Base-by-base conservation (phyloP, 202 grass and related monocot genomes). In the Brachypodium distachyon region DNA sequence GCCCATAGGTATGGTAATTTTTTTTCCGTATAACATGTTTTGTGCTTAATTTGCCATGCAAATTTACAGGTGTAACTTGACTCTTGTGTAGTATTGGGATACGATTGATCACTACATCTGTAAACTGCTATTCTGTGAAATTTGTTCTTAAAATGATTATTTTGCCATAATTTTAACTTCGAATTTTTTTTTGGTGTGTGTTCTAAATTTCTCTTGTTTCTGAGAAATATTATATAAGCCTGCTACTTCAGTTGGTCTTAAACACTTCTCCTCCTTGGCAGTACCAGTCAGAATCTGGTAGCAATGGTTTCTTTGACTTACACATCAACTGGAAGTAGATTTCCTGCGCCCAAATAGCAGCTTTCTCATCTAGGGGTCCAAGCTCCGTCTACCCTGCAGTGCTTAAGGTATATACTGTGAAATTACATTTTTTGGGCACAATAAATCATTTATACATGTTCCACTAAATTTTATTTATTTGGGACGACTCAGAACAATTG, bases 351-450 rank as follows among this genome's bases (percentile, higher is more conserved):
- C 1, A 73, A 55, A 40, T 73, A 18, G 32, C 49, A 73, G 33
- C 48, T 74, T 77, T 83, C 51, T 85, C 77, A 65, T 73, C 70
- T 41, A 81, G 70, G 32, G 76, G 74, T 4, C 82, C 70, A 73
- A 40, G 13, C 33, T 40, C 4, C 14, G 9, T 73, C 48, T 73
- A 73, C 50, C 33, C 70, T 73, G 14, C 33, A 2, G 4, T 73
- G 19, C 70, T 73, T 21, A 73, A 73, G 70, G 70, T 73, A 73
- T 72, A 66, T 42, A 7, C 12, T 17, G 3, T 14, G 0, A 0
- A 44, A 55, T 73, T 55, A 27, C 14, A 47, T 25, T 3, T 63
- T 67, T 29, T 42, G 16, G n/a, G n/a, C 13, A 29, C 54, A 29
- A 17, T 31, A 31, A 31, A 27, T 57, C 6, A 52, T 13, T 14